Evolutionary conservation across 78 protist genomes (phyloP), one percentile per base, ranked within the genome.

Genomic region (Blattamonas nauphoetae): DNA sequence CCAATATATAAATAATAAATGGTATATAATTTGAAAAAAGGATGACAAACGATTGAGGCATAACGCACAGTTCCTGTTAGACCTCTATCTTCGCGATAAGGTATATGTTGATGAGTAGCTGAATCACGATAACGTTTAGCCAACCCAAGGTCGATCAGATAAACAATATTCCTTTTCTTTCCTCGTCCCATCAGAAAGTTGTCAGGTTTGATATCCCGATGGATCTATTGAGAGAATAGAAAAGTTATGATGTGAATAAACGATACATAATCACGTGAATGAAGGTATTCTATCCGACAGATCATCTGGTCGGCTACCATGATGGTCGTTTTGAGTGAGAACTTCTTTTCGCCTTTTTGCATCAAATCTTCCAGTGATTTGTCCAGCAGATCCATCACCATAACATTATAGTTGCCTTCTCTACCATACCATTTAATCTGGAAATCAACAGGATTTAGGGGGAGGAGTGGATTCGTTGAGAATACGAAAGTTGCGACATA

Each of bases 41-140:
- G 11, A 55, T 29, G 21, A 55, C 71, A 55, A 11, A 55, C 71
- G 88, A 95, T 91, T 21, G 90, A 78, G 0, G 97, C 96, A 84
- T 96, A 96, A 3, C 98, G 91, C 3, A 97, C 98, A 0, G 98
- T 97, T 43, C 98, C 99, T 1, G 98, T 97, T 35, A 97, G 90
- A 64, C 90, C 93, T 92, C 95, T 96, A 92, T 93, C 45, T 86
- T 98, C 99, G 4, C 96, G 88, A 80, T 96, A 98, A 0, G 96
- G 96, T 42, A 97, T 97, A 90, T 98, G 99, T 88, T 91, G 91
- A 63, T 92, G 94, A 0, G 98, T 94, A 79, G 87, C 86, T 45
- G 96, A 94, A 83, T 96, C 98, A 44, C 94, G 88, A 89, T 94
- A 97, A 55, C 93, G 88, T 92, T 97, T 97, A 44, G 97, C 97